These are phyloP conservation scores for Eimeria praecox DNA, from an alignment of 169 alveolate genomes.

Conservation along the genomic window DNA sequence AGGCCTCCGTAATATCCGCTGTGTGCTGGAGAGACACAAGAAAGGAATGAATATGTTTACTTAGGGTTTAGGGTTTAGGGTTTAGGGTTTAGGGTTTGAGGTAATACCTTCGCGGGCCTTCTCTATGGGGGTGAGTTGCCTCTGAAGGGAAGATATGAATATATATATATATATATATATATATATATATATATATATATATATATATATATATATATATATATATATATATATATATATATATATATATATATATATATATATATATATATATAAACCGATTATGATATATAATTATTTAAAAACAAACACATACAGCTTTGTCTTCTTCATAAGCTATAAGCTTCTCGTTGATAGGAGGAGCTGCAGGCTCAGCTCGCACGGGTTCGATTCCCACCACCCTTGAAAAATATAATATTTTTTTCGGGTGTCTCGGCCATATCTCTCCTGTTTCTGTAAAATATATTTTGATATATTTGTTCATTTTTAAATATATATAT, in stretches of 20 bases:
- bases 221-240: no score
- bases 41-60: background rate
- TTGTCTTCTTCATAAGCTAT: background rate
- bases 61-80: background rate
- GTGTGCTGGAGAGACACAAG: constrained; percentile 14
- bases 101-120: constrained; percentile 25
- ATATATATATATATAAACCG: no score
- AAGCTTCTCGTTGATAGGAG: background rate
- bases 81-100: constrained; percentile 3
- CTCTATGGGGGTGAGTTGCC: background rate
- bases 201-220: no score
- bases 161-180: no score
- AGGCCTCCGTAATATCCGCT: constrained; percentile 79
- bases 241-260: no score
- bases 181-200: no score
- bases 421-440: constrained; percentile 32
- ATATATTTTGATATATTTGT: no score
- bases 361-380: constrained; percentile 6
- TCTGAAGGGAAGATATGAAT: background rate
- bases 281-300: no score
- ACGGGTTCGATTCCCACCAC: background rate
- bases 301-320: background rate
- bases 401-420: background rate
- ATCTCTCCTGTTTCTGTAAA: constrained; percentile 69
- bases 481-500: no score